Percentiles rank a stretch among this genome's conserved stretches.
Evolutionary conservation across 2,329 filamentous ascomycete species (phyloP).

Genomic region (Aspergillus sp.): DNA sequence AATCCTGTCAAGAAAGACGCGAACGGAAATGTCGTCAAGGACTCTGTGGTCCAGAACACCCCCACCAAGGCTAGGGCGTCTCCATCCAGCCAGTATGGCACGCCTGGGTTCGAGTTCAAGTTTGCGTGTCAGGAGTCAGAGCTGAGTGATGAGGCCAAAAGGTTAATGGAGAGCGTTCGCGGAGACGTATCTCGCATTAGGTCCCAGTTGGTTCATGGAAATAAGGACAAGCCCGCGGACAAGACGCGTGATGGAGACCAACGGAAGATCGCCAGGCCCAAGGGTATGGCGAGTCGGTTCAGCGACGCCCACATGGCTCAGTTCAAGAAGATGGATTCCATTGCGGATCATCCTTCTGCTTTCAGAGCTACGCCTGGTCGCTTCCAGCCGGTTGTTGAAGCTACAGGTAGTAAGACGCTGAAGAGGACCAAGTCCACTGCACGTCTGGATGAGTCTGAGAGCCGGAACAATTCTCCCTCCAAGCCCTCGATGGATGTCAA

Average conservation of each 20-base stretch:
- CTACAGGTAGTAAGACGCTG: slow-evolving; percentile 28
- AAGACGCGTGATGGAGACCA: slow-evolving; percentile 35
- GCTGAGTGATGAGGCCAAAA: slow-evolving; percentile 45
- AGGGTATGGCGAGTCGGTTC: slow-evolving; percentile 68
- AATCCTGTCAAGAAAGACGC: slow-evolving; percentile 55
- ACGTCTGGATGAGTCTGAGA: slow-evolving; percentile 54
- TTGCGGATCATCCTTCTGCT: slow-evolving; percentile 73
- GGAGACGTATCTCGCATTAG: slow-evolving; percentile 65
- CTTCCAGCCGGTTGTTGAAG: slow-evolving; percentile 29
- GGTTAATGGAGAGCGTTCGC: slow-evolving; percentile 58
- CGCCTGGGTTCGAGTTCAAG: slow-evolving; percentile 41
- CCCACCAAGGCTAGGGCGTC: slow-evolving; percentile 35
- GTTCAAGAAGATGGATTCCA: slow-evolving; percentile 98
- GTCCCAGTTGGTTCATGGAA: slow-evolving; percentile 55
- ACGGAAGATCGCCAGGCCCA: slow-evolving; percentile 72
- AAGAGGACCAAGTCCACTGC: slow-evolving; percentile 54
- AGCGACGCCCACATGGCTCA: slow-evolving; percentile 78
- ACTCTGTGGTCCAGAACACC: slow-evolving; percentile 25
- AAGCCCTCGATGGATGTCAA: slow-evolving; percentile 20
- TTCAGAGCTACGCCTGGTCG: slow-evolving; percentile 47
- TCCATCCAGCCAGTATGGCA: slow-evolving; percentile 30
- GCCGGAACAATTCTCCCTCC: slow-evolving; percentile 30
- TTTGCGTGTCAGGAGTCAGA: slow-evolving; percentile 38
- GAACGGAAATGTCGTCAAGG: slow-evolving; percentile 28
- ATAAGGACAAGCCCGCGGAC: slow-evolving; percentile 41